Percentiles rank a stretch among this genome's conserved stretches.
Conservation (phyloP, 2,329 filamentous ascomycete species). For the Pestalotiopsis sp. region DNA sequence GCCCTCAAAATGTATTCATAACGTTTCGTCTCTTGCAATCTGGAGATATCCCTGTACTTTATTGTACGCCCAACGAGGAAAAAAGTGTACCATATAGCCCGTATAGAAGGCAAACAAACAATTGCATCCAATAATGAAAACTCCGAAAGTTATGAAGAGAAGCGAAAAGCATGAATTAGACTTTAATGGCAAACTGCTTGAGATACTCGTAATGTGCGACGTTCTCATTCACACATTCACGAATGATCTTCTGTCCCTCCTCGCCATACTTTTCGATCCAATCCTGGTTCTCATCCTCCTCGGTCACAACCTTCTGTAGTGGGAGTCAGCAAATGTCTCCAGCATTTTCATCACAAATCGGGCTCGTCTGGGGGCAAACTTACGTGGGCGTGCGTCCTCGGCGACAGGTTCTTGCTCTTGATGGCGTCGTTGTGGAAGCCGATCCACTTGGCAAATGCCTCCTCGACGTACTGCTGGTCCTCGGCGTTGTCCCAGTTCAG, state of each 20-base stretch:
- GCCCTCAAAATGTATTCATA: constrained; percentile 4
- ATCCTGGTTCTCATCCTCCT: constrained; percentile 69
- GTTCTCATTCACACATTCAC: constrained; percentile 72
- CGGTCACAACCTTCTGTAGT: constrained; percentile 61
- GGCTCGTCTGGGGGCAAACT: constrained; percentile 25
- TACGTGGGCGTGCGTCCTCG: constrained; percentile 66
- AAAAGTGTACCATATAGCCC: constrained; percentile 21
- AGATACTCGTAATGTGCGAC: constrained; percentile 78
- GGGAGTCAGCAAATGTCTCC: constrained; percentile 10
- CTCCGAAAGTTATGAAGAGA: not conserved
- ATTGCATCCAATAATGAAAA: constrained; percentile 4
- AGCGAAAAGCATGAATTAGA: constrained; percentile 35
- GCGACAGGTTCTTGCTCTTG: constrained; percentile 74
- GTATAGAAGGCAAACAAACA: constrained; percentile 8
- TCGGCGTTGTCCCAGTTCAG: constrained; percentile 80
- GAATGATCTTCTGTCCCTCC: constrained; percentile 70
- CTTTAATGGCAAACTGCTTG: constrained; percentile 73
- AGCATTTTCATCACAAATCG: not conserved
- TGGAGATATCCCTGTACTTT: constrained; percentile 25
- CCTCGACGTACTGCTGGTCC: constrained; percentile 67
- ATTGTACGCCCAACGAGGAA: constrained; percentile 4
- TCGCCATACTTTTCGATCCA: constrained; percentile 77
- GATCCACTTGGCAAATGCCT: constrained; percentile 93
- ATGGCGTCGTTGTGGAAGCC: constrained; percentile 97
- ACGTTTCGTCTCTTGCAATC: constrained; percentile 1